phyloP scores from a whole-genome alignment of 1,284 basidiomycete genomes.

The Boletus mariae region DNA sequence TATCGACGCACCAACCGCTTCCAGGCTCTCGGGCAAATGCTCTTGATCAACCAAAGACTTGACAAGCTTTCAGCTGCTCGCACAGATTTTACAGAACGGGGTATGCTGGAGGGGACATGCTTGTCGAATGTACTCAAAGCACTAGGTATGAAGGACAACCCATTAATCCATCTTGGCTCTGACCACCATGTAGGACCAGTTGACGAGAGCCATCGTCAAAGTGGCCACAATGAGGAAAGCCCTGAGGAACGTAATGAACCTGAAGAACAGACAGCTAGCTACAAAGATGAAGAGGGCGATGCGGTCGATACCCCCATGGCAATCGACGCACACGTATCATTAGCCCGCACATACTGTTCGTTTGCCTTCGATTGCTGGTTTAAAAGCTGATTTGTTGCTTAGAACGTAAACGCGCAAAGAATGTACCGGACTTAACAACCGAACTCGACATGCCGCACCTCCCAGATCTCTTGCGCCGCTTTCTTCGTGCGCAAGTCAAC shows the following conservation, averaged over 20 bases:
- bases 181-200: too few species aligned
- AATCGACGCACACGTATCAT: too few species aligned
- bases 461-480: too few species aligned
- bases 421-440: background rate
- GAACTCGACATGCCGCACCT: constrained; percentile 4
- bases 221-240: too few species aligned
- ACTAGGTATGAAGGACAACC: too few species aligned
- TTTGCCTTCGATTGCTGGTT: too few species aligned
- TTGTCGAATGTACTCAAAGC: too few species aligned
- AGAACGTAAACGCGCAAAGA: constrained; percentile 3
- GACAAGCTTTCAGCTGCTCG: background rate
- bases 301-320: background rate
- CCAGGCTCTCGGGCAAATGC: background rate
- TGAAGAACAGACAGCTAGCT: background rate
- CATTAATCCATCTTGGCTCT: too few species aligned
- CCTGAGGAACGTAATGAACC: background rate
- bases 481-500: too few species aligned
- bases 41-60: background rate
- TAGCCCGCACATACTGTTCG: too few species aligned
- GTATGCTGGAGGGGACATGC: background rate
- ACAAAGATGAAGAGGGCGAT: too few species aligned
- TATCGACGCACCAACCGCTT: background rate
- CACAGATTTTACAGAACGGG: background rate
- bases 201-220: too few species aligned
- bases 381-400: background rate